phyloP scores from a whole-genome alignment of 2,329 filamentous ascomycete genomes.

The Seiridium unicorne region DNA sequence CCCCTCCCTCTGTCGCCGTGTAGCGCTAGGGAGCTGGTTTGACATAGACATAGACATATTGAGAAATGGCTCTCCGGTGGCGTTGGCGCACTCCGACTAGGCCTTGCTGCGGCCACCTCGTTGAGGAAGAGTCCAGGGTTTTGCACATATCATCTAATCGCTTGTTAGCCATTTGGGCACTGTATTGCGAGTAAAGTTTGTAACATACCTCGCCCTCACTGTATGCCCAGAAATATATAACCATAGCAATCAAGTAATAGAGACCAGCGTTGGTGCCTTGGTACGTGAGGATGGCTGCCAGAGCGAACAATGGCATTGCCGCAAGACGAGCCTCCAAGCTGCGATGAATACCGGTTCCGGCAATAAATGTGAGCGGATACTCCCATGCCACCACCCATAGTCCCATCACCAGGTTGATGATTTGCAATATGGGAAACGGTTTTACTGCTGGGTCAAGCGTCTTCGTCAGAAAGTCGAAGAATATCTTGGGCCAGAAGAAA shows the following conservation, averaged over 20 bases:
- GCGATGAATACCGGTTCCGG: constrained; percentile 76
- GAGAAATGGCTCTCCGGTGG: neutral
- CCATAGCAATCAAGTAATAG: constrained; percentile 85
- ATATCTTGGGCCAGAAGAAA: constrained; percentile 99
- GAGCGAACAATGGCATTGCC: constrained; percentile 73
- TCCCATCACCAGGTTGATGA: constrained; percentile 83
- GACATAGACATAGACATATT: neutral
- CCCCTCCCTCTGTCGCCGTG: neutral
- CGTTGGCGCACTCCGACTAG: neutral
- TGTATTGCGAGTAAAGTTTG: neutral
- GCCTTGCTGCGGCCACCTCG: constrained; percentile 34
- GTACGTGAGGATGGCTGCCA: constrained; percentile 78
- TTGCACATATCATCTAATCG: constrained; percentile 61
- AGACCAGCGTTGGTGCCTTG: constrained; percentile 89
- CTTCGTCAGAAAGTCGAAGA: constrained; percentile 95
- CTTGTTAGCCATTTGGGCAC: constrained; percentile 5
- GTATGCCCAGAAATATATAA: constrained; percentile 94
- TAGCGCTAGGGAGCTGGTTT: neutral
- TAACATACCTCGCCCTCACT: constrained; percentile 88
- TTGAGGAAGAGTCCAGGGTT: constrained; percentile 69
- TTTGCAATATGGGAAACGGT: constrained; percentile 84
- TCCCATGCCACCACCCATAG: constrained; percentile 80
- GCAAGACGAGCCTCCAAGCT: constrained; percentile 85
- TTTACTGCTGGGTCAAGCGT: constrained; percentile 84
- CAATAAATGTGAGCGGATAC: constrained; percentile 80